phyloP scores from a whole-genome alignment of 2,329 filamentous ascomycete genomes.

The Thelonectria olida region DNA sequence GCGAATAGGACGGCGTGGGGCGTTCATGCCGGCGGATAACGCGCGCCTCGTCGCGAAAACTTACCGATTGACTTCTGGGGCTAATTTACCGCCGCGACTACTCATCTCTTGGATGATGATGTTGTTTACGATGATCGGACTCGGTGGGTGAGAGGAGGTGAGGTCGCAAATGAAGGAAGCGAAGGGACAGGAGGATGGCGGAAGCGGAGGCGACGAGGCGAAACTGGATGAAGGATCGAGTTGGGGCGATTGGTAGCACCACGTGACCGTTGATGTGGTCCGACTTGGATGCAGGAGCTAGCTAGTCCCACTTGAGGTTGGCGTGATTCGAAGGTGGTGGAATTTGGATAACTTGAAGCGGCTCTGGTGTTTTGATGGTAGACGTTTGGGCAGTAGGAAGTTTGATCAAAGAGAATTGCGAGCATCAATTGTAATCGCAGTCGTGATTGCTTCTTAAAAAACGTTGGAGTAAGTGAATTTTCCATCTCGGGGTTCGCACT shows the following conservation, averaged over 20 bases:
- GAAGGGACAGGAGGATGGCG: conserved; percentile 40
- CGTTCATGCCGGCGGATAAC: conserved; percentile 21
- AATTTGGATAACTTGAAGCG: conserved; percentile 14
- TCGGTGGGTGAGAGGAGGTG: conserved; percentile 40
- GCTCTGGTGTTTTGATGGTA: conserved; percentile 26
- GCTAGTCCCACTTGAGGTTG: conserved; percentile 26
- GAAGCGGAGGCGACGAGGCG: conserved; percentile 43
- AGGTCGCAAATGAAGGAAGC: conserved; percentile 39
- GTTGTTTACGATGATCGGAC: conserved; percentile 43
- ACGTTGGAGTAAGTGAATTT: background rate
- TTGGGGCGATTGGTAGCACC: conserved; percentile 31
- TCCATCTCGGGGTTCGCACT: conserved; percentile 11
- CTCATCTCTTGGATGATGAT: conserved; percentile 80
- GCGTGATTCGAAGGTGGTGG: conserved; percentile 31
- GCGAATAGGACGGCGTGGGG: conserved; percentile 14
- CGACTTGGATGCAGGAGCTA: conserved; percentile 23
- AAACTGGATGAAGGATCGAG: conserved; percentile 40
- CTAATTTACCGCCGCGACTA: conserved; percentile 96
- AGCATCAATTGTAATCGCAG: too few species aligned
- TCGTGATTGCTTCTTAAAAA: background rate
- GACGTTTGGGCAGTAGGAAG: too few species aligned
- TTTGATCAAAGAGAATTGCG: too few species aligned
- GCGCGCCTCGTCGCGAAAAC: conserved; percentile 31
- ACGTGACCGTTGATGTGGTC: conserved; percentile 40
- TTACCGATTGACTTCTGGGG: conserved; percentile 98